A percentile compares a stretch with the other conserved stretches of the same genome.
Evolutionary conservation across 805 yeast genomes (phyloP).

Genomic region (Candida tallmaniae): DNA sequence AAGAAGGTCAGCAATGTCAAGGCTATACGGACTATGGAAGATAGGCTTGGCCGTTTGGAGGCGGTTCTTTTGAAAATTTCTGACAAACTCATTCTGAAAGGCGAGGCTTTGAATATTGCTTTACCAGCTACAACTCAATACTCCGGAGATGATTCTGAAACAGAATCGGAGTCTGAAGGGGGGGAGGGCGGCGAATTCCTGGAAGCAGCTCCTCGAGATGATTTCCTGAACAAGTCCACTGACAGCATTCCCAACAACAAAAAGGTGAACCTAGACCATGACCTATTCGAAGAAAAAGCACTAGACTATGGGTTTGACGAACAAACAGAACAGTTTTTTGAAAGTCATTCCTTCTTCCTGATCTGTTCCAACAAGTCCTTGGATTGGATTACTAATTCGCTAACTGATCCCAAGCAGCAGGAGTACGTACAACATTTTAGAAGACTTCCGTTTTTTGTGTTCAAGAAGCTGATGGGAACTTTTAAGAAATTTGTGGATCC

Average conservation of each 20-base stretch:
- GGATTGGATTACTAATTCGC: slow-evolving; percentile 24
- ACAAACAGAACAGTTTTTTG: slow-evolving; percentile 22
- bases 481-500: slow-evolving; percentile 29
- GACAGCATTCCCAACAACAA: background rate
- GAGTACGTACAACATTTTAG: slow-evolving; percentile 20
- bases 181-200: background rate
- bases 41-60: slow-evolving; percentile 20
- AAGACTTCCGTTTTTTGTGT: slow-evolving; percentile 24
- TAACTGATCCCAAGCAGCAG: slow-evolving; percentile 19
- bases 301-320: background rate
- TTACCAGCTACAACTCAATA: background rate
- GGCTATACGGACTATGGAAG: slow-evolving; percentile 15
- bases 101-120: background rate
- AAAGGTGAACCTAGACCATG: background rate
- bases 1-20: slow-evolving; percentile 8
- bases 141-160: background rate
- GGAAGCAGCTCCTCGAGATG: background rate
- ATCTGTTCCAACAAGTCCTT: slow-evolving; percentile 32
- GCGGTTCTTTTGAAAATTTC: slow-evolving; percentile 15
- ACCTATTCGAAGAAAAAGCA: background rate
- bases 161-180: background rate
- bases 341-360: slow-evolving; percentile 33
- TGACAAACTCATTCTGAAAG: slow-evolving; percentile 13
- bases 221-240: background rate
- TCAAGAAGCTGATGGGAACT: slow-evolving; percentile 14